Evolutionary conservation across 768 basidiomycete species (phyloP).

Genomic region (Pholiota conissans): DNA sequence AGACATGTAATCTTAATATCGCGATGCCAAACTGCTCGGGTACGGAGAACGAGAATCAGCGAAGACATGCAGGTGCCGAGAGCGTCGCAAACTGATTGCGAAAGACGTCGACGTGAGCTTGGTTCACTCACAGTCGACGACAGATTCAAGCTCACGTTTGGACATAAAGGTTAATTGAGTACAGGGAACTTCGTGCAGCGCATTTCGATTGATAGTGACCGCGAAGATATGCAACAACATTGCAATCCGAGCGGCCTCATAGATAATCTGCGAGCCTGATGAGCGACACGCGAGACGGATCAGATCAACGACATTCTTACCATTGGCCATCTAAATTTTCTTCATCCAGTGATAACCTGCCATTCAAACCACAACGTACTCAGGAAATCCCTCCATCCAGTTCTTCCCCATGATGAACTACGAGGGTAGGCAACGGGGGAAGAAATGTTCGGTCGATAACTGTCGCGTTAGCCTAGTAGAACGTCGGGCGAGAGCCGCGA

Average conservation of each 20-base stretch:
- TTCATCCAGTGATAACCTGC: constrained; percentile 28
- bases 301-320: constrained; percentile 9
- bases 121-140: background rate
- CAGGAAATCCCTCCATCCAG: constrained; percentile 32
- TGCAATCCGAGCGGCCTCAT: constrained; percentile 30
- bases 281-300: background rate
- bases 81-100: constrained; percentile 27
- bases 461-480: background rate
- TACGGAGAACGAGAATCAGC: constrained; percentile 32
- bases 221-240: constrained; percentile 35
- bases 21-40: constrained; percentile 33
- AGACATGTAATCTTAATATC: constrained; percentile 22
- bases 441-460: background rate
- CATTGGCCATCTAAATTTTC: constrained; percentile 35
- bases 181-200: constrained; percentile 32
- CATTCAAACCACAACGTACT: constrained; percentile 31
- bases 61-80: constrained; percentile 32
- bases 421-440: background rate
- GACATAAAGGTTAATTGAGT: constrained; percentile 32
- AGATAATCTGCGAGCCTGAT: constrained; percentile 23
- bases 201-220: constrained; percentile 32
- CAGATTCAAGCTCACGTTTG: constrained; percentile 24
- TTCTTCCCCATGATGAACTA: constrained; percentile 20
- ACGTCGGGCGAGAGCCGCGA: background rate
- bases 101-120: background rate